These are phyloP conservation scores for Herpetomonas samuelpessoai DNA, from an alignment of 208 protist genomes.

Conservation along the genomic window DNA sequence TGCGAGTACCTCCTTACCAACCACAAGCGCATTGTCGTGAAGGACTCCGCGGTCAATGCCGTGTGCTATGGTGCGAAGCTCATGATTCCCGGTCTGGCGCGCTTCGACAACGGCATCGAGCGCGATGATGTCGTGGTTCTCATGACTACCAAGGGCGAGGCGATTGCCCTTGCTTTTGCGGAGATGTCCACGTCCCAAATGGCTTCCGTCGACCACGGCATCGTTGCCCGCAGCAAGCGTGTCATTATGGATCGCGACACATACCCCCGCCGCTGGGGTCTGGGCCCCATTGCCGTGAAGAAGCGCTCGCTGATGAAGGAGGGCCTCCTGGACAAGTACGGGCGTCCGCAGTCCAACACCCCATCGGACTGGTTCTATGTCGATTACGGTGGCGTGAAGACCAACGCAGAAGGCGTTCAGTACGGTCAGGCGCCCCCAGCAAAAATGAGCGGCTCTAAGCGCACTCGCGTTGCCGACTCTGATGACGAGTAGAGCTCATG, in stretches of 20 bases:
- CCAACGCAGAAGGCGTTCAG: slow-evolving; percentile 81
- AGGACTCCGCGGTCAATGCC: slow-evolving; percentile 99
- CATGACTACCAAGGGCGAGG: slow-evolving; percentile 99
- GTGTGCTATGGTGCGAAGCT: slow-evolving; percentile 99
- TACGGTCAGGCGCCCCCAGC: slow-evolving; percentile 58
- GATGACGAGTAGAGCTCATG: slow-evolving; percentile 50
- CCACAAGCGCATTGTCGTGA: slow-evolving; percentile 99
- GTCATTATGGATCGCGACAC: slow-evolving; percentile 99
- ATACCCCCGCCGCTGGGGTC: slow-evolving; percentile 99
- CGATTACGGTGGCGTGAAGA: slow-evolving; percentile 89
- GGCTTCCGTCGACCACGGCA: slow-evolving; percentile 96
- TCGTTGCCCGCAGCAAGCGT: slow-evolving; percentile 98
- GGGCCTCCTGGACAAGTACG: slow-evolving; percentile 99
- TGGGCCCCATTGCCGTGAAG: slow-evolving; percentile 93
- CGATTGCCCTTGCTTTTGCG: slow-evolving; percentile 98
- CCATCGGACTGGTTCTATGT: slow-evolving; percentile 96
- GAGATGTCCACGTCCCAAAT: slow-evolving; percentile 98
- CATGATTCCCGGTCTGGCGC: slow-evolving; percentile 98
- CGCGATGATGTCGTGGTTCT: slow-evolving; percentile 97
- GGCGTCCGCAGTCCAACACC: slow-evolving; percentile 96
- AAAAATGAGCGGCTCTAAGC: slow-evolving; percentile 42
- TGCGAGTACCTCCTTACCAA: slow-evolving; percentile 97
- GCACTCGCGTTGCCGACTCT: slow-evolving; percentile 39
- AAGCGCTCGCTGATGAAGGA: slow-evolving; percentile 98
- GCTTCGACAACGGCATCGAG: slow-evolving; percentile 97